Conservation (phyloP, 2,329 filamentous ascomycete genomes). For the Fusarium gaditjirri region DNA sequence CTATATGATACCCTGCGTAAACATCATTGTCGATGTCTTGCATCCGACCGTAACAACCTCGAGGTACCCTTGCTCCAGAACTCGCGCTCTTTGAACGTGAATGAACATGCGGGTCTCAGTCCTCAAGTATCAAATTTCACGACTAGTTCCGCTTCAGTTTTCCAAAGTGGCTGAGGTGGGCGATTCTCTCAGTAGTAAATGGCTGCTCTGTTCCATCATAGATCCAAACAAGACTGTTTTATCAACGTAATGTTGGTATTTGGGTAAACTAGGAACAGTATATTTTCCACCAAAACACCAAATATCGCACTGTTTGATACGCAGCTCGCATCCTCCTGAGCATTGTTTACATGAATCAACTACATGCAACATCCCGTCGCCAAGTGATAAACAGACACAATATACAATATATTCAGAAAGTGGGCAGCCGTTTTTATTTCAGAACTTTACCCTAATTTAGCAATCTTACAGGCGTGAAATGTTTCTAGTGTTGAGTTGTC, state of each 20-base stretch:
- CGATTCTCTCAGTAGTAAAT: neutral
- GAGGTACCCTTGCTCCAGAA: rapidly evolving
- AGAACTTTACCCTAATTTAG: neutral
- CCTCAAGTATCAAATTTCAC: neutral
- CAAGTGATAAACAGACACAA: neutral
- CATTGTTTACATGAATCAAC: neutral
- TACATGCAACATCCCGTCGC: neutral
- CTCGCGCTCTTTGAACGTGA: neutral
- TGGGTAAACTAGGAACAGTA: no score
- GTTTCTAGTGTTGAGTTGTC: neutral
- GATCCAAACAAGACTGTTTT: no score
- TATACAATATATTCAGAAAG: neutral
- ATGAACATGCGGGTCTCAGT: neutral
- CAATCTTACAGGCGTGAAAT: neutral
- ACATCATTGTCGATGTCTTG: neutral
- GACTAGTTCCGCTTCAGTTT: neutral
- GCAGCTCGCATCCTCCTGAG: neutral
- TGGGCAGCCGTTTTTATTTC: neutral
- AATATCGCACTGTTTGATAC: neutral
- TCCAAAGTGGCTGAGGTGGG: no score
- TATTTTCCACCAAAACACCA: rapidly evolving
- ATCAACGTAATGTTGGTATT: neutral
- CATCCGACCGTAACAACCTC: neutral
- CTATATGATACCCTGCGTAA: neutral
- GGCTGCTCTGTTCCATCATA: neutral